A percentile compares a stretch with the other conserved stretches of the same genome.
These are phyloP conservation scores for Thalia dealbata DNA, from an alignment of 176 grass and related monocot genomes.

Conservation along the genomic window DNA sequence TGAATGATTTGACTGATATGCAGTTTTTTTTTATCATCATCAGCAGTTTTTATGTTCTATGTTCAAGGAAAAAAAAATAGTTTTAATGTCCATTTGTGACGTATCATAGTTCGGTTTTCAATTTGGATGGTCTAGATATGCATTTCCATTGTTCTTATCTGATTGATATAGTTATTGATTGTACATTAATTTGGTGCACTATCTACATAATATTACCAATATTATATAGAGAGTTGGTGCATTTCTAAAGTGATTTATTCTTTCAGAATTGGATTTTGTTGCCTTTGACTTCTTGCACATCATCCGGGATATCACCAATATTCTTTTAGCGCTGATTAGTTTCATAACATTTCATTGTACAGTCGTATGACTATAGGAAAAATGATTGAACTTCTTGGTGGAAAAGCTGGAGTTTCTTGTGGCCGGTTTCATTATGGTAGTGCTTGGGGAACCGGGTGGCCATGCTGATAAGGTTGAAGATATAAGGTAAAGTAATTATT, in stretches of 20 bases:
- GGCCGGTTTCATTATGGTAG: slow-evolving; percentile 88
- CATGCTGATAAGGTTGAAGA: slow-evolving; percentile 87
- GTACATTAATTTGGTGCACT: not conserved
- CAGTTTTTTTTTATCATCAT: not conserved
- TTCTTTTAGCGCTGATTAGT: not conserved
- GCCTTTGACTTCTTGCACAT: slow-evolving; percentile 3
- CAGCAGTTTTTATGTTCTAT: not conserved
- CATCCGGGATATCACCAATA: not conserved
- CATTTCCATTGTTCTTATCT: not conserved
- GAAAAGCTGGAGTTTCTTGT: slow-evolving; percentile 90
- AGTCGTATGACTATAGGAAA: slow-evolving; percentile 99
- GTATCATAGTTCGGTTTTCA: not conserved
- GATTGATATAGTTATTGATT: not conserved
- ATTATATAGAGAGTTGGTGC: too few species aligned
- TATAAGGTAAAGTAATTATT: slow-evolving; percentile 46
- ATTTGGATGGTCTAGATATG: not conserved
- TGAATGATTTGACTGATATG: not conserved
- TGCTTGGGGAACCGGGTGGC: slow-evolving; percentile 77
- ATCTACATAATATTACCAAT: too few species aligned
- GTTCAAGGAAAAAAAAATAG: too few species aligned
- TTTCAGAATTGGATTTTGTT: not conserved
- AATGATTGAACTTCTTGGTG: slow-evolving; percentile 97
- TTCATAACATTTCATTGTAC: slow-evolving; percentile 7
- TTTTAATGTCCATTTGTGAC: not conserved
- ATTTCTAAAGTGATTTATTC: not conserved